Conservation (phyloP, 2,329 filamentous ascomycete genomes). For the Fusarium sublunatum region DNA sequence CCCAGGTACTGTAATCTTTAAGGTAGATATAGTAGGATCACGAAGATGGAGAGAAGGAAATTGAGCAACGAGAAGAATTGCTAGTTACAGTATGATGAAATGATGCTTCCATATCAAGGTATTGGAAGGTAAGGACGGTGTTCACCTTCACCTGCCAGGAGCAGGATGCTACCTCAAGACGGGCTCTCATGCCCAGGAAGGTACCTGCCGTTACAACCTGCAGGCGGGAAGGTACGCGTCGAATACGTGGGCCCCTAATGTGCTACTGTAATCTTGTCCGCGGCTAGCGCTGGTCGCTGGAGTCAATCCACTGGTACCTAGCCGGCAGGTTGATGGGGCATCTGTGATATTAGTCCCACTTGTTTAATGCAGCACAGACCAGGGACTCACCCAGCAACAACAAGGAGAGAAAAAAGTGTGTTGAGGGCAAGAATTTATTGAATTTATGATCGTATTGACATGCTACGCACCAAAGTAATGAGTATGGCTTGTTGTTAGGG, state of each 20-base stretch:
- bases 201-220: constrained; percentile 7
- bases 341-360: constrained; percentile 50
- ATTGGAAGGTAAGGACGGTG: neutral
- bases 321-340: constrained; percentile 39
- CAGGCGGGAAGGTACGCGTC: constrained; percentile 34
- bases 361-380: constrained; percentile 49
- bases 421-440: constrained; percentile 10
- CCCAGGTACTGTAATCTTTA: neutral
- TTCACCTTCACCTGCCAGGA: neutral
- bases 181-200: neutral
- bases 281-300: constrained; percentile 39
- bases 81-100: constrained; percentile 1
- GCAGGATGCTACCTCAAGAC: neutral
- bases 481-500: constrained; percentile 18
- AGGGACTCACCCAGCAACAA: constrained; percentile 46
- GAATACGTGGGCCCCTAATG: constrained; percentile 35
- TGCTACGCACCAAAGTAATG: neutral
- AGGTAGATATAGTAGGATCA: neutral
- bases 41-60: neutral
- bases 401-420: constrained; percentile 25
- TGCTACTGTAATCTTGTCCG: constrained; percentile 40
- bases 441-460: neutral
- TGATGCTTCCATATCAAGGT: neutral
- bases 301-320: constrained; percentile 33
- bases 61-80: neutral